These are phyloP conservation scores for Periglandula ipomoeae DNA, from an alignment of 2,329 filamentous ascomycete genomes.

Conservation along the genomic window DNA sequence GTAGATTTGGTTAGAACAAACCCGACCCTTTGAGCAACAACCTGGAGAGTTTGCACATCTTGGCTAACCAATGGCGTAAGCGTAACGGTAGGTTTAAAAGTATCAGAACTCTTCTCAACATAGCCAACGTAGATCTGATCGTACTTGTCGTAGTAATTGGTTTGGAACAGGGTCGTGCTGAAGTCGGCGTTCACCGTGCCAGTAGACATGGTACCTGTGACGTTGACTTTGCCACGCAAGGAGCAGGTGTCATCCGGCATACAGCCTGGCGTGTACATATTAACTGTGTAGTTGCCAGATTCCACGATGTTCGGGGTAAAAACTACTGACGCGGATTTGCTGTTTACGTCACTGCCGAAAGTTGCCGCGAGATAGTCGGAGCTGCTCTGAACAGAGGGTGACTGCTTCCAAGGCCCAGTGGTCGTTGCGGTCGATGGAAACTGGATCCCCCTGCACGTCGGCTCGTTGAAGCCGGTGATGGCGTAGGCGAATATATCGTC, in stretches of 20 bases:
- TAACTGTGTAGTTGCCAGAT: conserved; percentile 85
- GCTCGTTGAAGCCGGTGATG: conserved; percentile 80
- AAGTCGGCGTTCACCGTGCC: conserved; percentile 37
- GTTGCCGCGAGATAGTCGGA: conserved; percentile 69
- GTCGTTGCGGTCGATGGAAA: conserved; percentile 54
- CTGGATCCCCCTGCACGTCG: conserved; percentile 59
- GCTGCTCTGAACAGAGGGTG: conserved; percentile 57
- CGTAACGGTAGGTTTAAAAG: conserved; percentile 74
- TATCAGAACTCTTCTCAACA: conserved; percentile 63
- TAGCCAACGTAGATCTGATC: conserved; percentile 83
- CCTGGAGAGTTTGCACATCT: conserved; percentile 49
- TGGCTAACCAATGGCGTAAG: conserved; percentile 61
- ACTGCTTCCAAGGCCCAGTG: conserved; percentile 66
- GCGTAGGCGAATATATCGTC: conserved; percentile 82
- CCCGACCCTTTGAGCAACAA: conserved; percentile 84
- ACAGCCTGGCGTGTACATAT: conserved; percentile 89
- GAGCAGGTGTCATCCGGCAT: conserved; percentile 66
- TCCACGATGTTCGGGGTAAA: conserved; percentile 80
- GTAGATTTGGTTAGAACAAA: conserved; percentile 67
- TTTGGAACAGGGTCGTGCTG: conserved; percentile 66
- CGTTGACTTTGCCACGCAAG: conserved; percentile 69
- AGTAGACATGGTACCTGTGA: conserved; percentile 63
- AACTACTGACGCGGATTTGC: conserved; percentile 57
- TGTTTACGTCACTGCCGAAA: conserved; percentile 44
- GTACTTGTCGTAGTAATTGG: conserved; percentile 94